Conservation (phyloP, 1,139 yeast genomes). For the Scheffersomyces cryptocercus region DNA sequence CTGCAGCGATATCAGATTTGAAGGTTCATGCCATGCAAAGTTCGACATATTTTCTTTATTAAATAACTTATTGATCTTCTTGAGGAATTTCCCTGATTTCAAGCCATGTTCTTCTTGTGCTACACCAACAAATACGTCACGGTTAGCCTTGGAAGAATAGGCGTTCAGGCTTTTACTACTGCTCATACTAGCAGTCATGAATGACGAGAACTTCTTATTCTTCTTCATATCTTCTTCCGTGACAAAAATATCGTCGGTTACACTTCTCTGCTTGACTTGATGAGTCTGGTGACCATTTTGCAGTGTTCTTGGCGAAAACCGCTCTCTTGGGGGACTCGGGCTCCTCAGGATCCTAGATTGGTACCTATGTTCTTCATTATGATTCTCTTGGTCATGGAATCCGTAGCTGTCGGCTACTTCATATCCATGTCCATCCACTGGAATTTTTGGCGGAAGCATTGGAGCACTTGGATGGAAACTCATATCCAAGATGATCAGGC, state of each 20-base stretch:
- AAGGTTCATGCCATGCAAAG: conserved; percentile 18
- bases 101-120: conserved; percentile 3
- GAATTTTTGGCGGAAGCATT: conserved; percentile 43
- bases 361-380: neutral
- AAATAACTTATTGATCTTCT: conserved; percentile 33
- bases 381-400: no score
- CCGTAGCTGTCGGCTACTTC: neutral
- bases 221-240: conserved; percentile 1
- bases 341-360: conserved; percentile 2
- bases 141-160: neutral
- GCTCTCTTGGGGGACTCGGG: conserved; percentile 1
- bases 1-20: neutral
- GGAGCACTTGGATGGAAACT: conserved; percentile 79
- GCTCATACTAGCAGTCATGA: neutral
- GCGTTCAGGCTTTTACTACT: neutral
- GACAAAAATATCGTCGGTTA: conserved; percentile 32
- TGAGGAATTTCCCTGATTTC: neutral
- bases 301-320: conserved; percentile 11
- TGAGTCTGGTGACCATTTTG: conserved; percentile 6
- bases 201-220: conserved; percentile 1
- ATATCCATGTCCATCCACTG: neutral
- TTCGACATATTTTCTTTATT: conserved; percentile 29
- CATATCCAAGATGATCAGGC: conserved; percentile 86
- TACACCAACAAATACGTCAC: conserved; percentile 16
- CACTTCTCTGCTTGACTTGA: conserved; percentile 11